phyloP scores from a whole-genome alignment of 495 filamentous ascomycete species.

The Penicillium fimorum region DNA sequence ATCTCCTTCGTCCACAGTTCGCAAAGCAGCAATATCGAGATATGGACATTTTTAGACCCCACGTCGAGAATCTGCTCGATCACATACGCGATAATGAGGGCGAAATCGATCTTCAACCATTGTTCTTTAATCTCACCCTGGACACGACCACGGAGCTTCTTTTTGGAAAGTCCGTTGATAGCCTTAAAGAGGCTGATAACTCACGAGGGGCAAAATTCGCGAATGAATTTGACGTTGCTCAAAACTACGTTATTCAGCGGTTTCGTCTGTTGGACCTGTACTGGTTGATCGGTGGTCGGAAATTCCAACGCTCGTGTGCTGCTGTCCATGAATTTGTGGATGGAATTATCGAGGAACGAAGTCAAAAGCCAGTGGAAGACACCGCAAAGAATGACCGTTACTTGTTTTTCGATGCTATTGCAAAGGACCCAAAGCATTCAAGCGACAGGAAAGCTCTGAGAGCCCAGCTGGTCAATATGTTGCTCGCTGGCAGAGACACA shows the following conservation, averaged over 20 bases:
- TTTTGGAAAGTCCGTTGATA: conserved; percentile 47
- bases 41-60: neutral
- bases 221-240: conserved; percentile 44
- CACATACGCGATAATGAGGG: neutral
- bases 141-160: conserved; percentile 49
- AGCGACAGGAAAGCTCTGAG: conserved; percentile 12
- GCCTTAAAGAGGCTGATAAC: conserved; percentile 11
- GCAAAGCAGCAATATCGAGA: neutral
- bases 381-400: neutral
- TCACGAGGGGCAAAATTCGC: conserved; percentile 19
- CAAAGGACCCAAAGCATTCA: conserved; percentile 5
- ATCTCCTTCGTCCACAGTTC: conserved; percentile 40
- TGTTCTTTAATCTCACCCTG: conserved; percentile 50
- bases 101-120: conserved; percentile 46
- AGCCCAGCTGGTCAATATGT: conserved; percentile 50
- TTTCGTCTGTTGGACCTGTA: conserved; percentile 43
- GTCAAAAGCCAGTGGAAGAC: conserved; percentile 2
- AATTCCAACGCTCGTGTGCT: conserved; percentile 42
- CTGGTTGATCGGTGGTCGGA: conserved; percentile 44
- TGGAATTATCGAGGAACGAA: conserved; percentile 20
- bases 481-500: conserved; percentile 45
- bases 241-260: conserved; percentile 43
- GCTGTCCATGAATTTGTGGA: conserved; percentile 45
- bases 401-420: conserved; percentile 5
- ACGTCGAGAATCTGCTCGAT: conserved; percentile 3